phyloP scores from a whole-genome alignment of 2,329 filamentous ascomycete species.

The Alternaria hordeiaustralica region DNA sequence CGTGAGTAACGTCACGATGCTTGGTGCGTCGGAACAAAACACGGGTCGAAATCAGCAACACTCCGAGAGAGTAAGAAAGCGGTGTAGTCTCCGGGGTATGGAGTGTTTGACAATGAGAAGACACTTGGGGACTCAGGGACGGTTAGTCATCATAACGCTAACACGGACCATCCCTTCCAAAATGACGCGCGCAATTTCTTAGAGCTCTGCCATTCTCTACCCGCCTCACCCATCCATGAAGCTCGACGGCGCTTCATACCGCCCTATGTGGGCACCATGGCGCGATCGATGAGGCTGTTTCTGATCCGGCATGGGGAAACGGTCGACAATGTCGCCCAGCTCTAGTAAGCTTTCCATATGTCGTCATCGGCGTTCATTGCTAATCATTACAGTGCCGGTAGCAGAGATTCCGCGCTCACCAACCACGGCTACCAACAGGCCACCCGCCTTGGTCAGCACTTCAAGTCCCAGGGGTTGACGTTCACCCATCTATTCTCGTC shows the following conservation, averaged over 20 bases:
- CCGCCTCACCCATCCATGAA: conserved; percentile 20
- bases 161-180: conserved; percentile 15
- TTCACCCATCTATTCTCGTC: conserved; percentile 80
- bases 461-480: conserved; percentile 68
- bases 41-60: no score
- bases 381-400: conserved; percentile 69
- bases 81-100: no score
- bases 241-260: conserved; percentile 11
- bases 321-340: conserved; percentile 81
- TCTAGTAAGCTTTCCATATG: conserved; percentile 63
- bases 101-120: no score
- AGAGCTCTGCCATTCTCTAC: background rate
- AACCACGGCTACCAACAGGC: conserved; percentile 82
- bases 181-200: conserved; percentile 1
- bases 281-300: conserved; percentile 66
- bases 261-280: conserved; percentile 32
- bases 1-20: no score
- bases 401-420: conserved; percentile 80
- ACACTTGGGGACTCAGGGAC: no score
- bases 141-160: conserved; percentile 17
- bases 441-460: conserved; percentile 70
- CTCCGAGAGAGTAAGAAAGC: no score
- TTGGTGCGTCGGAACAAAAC: no score
- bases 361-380: conserved; percentile 4
- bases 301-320: conserved; percentile 89